phyloP scores from a whole-genome alignment of 805 yeast genomes.

The Starmerella bombicola region DNA sequence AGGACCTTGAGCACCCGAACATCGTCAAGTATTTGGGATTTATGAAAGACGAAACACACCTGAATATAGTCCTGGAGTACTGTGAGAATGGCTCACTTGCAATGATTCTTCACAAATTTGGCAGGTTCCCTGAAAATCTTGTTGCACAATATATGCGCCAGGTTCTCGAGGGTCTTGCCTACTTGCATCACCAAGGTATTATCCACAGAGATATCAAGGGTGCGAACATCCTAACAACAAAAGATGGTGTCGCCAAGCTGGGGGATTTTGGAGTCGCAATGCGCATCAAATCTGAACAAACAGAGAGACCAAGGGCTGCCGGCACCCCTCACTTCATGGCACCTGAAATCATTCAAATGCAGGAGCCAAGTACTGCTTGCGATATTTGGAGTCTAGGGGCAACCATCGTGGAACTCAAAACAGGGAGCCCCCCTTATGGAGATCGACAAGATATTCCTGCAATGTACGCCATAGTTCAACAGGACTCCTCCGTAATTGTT shows the following conservation, averaged over 20 bases:
- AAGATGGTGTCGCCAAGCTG: constrained; percentile 50
- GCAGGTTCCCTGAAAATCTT: constrained; percentile 44
- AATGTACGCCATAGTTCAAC: constrained; percentile 69
- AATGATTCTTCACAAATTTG: constrained; percentile 39
- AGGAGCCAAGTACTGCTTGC: constrained; percentile 64
- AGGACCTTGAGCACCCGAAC: constrained; percentile 51
- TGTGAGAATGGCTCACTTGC: constrained; percentile 56
- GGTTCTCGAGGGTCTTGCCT: constrained; percentile 48
- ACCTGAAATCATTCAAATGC: constrained; percentile 78
- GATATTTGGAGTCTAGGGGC: constrained; percentile 85
- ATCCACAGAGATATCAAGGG: constrained; percentile 71
- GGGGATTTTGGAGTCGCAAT: constrained; percentile 75
- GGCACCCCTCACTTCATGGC: constrained; percentile 99
- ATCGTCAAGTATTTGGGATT: constrained; percentile 60
- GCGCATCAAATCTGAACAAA: constrained; percentile 12
- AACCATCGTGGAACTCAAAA: constrained; percentile 75
- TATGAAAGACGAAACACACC: constrained; percentile 39
- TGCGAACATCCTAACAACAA: constrained; percentile 53
- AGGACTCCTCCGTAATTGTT: constrained; percentile 44
- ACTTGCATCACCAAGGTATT: constrained; percentile 58
- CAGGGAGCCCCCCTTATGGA: constrained; percentile 80
- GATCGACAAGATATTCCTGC: constrained; percentile 67
- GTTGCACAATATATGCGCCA: constrained; percentile 40
- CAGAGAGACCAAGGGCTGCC: constrained; percentile 30
- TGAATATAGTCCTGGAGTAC: constrained; percentile 50